Evolutionary conservation across 2,329 filamentous ascomycete genomes (phyloP).

Genomic region (Aspergillus terreus): DNA sequence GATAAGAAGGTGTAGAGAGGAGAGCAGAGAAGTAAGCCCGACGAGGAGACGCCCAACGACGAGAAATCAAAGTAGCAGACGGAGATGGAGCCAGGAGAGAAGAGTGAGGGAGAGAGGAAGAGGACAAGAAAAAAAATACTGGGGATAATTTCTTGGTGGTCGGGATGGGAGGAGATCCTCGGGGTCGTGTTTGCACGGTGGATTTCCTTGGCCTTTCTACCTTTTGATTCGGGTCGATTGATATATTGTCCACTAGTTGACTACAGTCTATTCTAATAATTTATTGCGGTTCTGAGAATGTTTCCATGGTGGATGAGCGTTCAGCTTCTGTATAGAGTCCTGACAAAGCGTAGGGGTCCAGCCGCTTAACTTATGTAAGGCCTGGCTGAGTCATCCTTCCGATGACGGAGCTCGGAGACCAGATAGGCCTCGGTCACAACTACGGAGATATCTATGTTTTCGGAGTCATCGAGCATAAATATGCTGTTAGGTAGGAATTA

Average conservation of each 20-base stretch:
- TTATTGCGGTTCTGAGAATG: too few relatives aligned
- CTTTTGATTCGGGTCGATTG: too few relatives aligned
- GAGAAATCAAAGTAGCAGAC: neutral
- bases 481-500: too few relatives aligned
- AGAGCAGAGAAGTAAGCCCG: neutral
- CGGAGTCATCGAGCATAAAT: too few relatives aligned
- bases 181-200: neutral
- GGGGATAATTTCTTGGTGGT: conserved; percentile 3
- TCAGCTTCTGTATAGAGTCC: too few relatives aligned
- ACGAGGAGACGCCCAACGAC: neutral
- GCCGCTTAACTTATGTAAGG: neutral
- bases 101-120: neutral
- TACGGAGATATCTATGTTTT: too few relatives aligned
- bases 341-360: neutral
- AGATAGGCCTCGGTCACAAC: neutral
- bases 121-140: conserved; percentile 5
- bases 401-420: conserved; percentile 19
- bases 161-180: neutral
- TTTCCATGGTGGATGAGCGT: too few relatives aligned
- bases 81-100: neutral
- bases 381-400: conserved; percentile 17
- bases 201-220: too few relatives aligned
- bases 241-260: too few relatives aligned
- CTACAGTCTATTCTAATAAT: too few relatives aligned
- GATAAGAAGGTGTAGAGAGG: neutral